These are phyloP conservation scores for Sporothrix humicola DNA, from an alignment of 2,329 filamentous ascomycete genomes.

Conservation along the genomic window DNA sequence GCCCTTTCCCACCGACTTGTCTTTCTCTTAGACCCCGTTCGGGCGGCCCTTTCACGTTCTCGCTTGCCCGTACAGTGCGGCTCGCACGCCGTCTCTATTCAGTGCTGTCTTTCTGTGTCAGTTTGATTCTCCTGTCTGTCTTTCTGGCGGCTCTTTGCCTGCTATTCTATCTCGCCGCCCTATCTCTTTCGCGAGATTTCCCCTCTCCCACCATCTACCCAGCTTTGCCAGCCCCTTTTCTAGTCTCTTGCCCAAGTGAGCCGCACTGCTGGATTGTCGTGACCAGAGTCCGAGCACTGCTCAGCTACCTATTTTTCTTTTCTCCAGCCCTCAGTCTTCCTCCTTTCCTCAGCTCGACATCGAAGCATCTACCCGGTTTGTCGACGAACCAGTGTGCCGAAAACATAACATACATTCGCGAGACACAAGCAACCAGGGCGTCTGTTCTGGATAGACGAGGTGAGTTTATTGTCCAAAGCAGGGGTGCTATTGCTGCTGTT, in stretches of 20 bases:
- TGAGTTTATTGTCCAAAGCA: constrained; percentile 7
- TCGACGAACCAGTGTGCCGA: constrained; percentile 3
- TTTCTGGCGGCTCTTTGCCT: not conserved
- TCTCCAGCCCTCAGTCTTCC: not conserved
- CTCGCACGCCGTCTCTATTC: not conserved
- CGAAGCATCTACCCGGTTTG: not conserved
- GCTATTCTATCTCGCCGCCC: not conserved
- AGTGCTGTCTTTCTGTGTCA: not conserved
- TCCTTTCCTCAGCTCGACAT: not conserved
- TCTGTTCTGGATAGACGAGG: constrained; percentile 15
- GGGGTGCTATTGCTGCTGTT: not conserved
- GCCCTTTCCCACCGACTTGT: constrained; percentile 4
- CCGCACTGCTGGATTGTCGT: too few species aligned
- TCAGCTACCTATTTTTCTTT: not conserved
- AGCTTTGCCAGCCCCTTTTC: constrained; percentile 1
- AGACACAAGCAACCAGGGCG: not conserved
- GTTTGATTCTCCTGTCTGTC: not conserved
- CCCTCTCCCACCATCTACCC: not conserved
- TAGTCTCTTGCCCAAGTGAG: not conserved
- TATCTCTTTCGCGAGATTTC: not conserved
- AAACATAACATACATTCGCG: not conserved
- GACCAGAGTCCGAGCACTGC: not conserved
- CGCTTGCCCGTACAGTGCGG: constrained; percentile 21
- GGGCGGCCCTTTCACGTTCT: constrained; percentile 7
- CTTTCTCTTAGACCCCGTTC: not conserved